Base-by-base conservation (phyloP, 345 rosid species). In the Gossypium anomalum region DNA sequence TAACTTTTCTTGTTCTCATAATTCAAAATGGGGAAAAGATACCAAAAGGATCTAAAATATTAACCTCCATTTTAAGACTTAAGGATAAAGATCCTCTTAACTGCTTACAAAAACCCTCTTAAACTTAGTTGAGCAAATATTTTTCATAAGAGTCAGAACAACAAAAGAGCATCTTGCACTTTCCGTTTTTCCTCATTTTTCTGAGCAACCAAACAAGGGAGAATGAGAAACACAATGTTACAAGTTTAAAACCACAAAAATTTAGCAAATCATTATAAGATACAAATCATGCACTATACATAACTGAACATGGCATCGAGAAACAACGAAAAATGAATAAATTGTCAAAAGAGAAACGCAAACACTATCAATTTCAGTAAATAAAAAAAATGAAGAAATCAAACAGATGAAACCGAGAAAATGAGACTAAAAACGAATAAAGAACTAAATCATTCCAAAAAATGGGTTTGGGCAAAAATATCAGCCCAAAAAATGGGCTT, bases 161-260 rank as follows among this genome's bases (percentile, higher is more conserved):
- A 29, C 1, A 67, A 78, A 72, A 66, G 23, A 23, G 44, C 64
- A 63, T 23, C n/a, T 17, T 11, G 58, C 62, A 59, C 67, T 19
- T 12, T 64, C 47, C 7, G 15, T 16, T 57, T 62, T 17, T 23
- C 61, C 61, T 59, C 48, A 22, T 16, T 69, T 80, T 69, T 57
- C 47, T 56, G 38, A 49, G 63, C 71, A 58, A 64, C 49, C 66
- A 63, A 73, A 63, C 70, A 62, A n/a, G n/a, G 19, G 7, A 55
- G 15, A 48, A 49, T 17, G 11, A 45, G 23, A 38, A 41, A 51
- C 17, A 9, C 15, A 47, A 19, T 22, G 19, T 11, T 3, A 22
- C 45, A 65, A 71, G 3, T 47, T 63, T 56, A 70, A 62, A 75
- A 52, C 62, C 60, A 52, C 17, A 69, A 52, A 10, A 22, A 52